Evolutionary conservation across 179 eudicot species (phyloP).

Genomic region (Beta corolliflora): DNA sequence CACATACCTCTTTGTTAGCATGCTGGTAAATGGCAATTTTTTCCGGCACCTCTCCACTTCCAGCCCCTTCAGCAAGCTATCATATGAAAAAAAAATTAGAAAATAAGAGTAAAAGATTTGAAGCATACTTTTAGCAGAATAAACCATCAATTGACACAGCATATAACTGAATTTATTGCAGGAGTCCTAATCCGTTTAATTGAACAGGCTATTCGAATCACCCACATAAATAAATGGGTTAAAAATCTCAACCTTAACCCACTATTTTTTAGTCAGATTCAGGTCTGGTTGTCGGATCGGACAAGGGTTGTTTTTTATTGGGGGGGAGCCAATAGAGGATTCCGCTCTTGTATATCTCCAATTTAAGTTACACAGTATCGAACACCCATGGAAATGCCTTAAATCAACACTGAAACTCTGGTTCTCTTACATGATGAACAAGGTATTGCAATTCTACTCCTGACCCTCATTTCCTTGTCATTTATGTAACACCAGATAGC

Average conservation of each 20-base stretch:
- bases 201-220: background rate
- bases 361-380: background rate
- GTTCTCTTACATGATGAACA: background rate
- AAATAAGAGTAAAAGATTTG: background rate
- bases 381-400: background rate
- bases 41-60: constrained; percentile 68
- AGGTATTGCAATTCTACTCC: background rate
- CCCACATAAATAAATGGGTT: background rate
- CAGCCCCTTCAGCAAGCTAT: constrained; percentile 69
- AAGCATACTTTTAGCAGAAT: background rate
- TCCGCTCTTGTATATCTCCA: background rate
- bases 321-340: background rate
- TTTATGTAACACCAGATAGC: background rate
- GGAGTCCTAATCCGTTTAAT: too few relatives aligned
- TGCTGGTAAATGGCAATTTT: constrained; percentile 70
- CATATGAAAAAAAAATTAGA: constrained; percentile 3
- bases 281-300: too few relatives aligned
- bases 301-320: background rate
- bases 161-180: too few relatives aligned
- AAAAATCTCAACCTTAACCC: too few relatives aligned
- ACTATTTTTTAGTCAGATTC: too few relatives aligned
- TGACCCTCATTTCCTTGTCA: background rate
- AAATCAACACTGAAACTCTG: background rate
- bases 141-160: background rate
- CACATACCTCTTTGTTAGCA: constrained; percentile 90